Percentiles rank a stretch among this genome's conserved stretches.
phyloP scores from a whole-genome alignment of 2,329 filamentous ascomycete genomes.

The Diaporthe longicolla region DNA sequence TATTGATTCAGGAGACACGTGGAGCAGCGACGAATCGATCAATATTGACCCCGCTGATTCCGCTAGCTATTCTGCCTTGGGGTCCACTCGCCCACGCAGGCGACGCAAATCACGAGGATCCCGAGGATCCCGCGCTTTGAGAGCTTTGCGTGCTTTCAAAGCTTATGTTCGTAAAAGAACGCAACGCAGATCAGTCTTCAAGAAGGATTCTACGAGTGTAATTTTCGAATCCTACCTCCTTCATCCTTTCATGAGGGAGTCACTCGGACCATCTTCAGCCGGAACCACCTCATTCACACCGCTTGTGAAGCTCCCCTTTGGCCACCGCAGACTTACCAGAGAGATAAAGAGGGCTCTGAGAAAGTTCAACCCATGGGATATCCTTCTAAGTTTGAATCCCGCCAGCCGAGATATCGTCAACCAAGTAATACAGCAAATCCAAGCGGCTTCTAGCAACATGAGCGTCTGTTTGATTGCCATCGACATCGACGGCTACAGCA shows the following conservation, averaged over 20 bases:
- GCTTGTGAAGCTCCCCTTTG: background rate
- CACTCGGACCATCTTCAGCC: no score
- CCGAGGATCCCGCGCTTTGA: background rate
- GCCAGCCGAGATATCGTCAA: background rate
- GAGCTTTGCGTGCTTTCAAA: background rate
- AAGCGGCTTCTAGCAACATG: background rate
- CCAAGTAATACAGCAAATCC: background rate
- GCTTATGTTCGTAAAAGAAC: background rate
- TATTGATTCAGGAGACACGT: background rate
- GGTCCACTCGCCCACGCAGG: background rate
- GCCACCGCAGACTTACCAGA: background rate
- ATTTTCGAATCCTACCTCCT: background rate
- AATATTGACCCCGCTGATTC: rapidly evolving
- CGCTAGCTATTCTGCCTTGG: background rate
- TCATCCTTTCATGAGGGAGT: background rate
- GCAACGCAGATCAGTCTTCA: background rate
- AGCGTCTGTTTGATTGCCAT: background rate
- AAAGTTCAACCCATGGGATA: background rate
- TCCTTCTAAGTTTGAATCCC: background rate
- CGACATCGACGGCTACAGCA: background rate
- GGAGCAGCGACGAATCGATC: no score
- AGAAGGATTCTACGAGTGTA: background rate
- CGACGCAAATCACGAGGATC: background rate
- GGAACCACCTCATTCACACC: background rate
- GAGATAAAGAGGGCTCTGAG: background rate